Percentiles rank a stretch among this genome's conserved stretches.
Evolutionary conservation across 2,329 filamentous ascomycete genomes (phyloP).

Genomic region (Fusarium sororula): DNA sequence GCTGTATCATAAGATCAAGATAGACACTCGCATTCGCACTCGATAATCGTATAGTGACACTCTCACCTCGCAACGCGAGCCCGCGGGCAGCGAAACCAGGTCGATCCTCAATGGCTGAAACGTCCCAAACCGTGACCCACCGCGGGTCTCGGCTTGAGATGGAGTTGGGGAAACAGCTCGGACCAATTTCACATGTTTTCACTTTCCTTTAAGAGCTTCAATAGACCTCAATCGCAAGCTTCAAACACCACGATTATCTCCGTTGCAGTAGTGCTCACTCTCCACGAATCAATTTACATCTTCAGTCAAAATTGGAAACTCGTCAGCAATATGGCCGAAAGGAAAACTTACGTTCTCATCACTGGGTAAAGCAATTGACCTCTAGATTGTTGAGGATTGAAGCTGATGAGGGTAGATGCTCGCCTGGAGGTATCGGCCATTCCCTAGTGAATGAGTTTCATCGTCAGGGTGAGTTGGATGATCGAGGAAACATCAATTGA

Average conservation of each 20-base stretch:
- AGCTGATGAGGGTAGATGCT: constrained; percentile 54
- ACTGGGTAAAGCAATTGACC: constrained; percentile 11
- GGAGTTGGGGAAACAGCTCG: neutral
- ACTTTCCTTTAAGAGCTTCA: neutral
- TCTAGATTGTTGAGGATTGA: neutral
- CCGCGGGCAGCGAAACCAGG: neutral
- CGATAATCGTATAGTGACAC: neutral
- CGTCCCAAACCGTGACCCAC: neutral
- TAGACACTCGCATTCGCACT: neutral
- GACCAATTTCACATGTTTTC: constrained; percentile 5
- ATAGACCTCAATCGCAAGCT: neutral
- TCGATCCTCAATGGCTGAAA: neutral
- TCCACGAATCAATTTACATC: neutral
- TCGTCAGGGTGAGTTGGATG: constrained; percentile 51
- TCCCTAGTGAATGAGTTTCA: constrained; percentile 64
- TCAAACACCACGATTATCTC: neutral
- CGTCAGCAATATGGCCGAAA: constrained; percentile 26
- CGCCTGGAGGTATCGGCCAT: constrained; percentile 67
- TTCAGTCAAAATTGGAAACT: neutral
- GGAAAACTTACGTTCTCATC: constrained; percentile 45
- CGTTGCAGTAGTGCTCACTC: neutral
- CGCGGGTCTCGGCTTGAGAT: neutral
- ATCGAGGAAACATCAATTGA: fast-evolving
- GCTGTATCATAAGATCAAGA: neutral
- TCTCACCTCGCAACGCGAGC: neutral